Base-by-base conservation (phyloP, 768 basidiomycete species). In the Boletus fagicola region DNA sequence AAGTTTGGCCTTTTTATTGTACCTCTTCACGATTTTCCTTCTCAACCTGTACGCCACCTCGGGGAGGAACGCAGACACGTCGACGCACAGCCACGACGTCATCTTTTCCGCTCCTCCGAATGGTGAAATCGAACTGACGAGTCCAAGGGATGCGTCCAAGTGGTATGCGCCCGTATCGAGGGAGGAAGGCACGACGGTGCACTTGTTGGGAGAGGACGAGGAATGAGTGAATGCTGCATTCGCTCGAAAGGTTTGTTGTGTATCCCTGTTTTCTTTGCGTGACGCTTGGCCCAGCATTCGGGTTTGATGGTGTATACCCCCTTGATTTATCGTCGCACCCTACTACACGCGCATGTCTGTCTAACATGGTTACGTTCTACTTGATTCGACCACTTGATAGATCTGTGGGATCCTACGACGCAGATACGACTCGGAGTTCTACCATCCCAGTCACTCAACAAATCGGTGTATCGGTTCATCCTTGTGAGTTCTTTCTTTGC, bases 1-100 rank as follows among this genome's bases (percentile, higher is more conserved):
- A 33, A 77, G 68, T 20, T 10, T 88, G 46, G 84, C 90, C 0
- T 94, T 95, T 77, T 58, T 90, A 39, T 66, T 94, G 28, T 94
- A 95, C 72, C 77, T 86, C 7, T 80, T 89, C 64, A 83, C 88
- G 49, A 76, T 87, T 26, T 79, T 81, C 65, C 80, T 95, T 50
- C 78, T 93, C 63, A 80, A 87, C 61, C 75, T 92, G 1, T 92
- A 88, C 68, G 63, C 79, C 7, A 83, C 80, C 0, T 83, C 81
- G 16, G 87, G 87, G 3, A 80, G 78, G 30, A 86, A 88, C 58
- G 81, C 81, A 2, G 58, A 68, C n/a, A 33, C 51, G 18, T 52
- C 61, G 5, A 56, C 48, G 35, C 50, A 49, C 10, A 6, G 35
- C 0, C 30, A 30, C 3, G 57, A 59, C 0, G 59, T 62, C 38